These are phyloP conservation scores for Fremontodendron californicum DNA, from an alignment of 345 rosid species.

Conservation along the genomic window DNA sequence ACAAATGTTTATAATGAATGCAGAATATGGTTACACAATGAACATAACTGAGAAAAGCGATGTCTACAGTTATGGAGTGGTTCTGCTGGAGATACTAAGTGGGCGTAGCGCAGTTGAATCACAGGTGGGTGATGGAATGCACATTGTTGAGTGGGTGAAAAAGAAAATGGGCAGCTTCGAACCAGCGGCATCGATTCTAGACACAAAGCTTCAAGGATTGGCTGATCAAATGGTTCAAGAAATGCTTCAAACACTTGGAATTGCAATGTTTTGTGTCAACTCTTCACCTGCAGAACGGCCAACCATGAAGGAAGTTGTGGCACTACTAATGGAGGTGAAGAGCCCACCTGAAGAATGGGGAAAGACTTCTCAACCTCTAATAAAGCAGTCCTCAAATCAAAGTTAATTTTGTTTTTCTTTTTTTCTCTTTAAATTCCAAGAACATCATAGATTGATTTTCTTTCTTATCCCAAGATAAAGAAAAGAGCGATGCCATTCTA, in stretches of 20 bases:
- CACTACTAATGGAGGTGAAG: constrained; percentile 85
- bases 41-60: constrained; percentile 96
- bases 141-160: constrained; percentile 96
- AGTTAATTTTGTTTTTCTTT: constrained; percentile 23
- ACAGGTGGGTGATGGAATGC: constrained; percentile 66
- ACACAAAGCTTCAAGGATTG: constrained; percentile 70
- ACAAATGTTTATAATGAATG: constrained; percentile 12
- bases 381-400: constrained; percentile 69
- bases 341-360: constrained; percentile 89
- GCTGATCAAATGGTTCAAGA: constrained; percentile 92
- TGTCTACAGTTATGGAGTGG: constrained; percentile 89
- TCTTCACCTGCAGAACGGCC: constrained; percentile 84
- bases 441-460: constrained; percentile 18
- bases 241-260: constrained; percentile 91
- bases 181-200: constrained; percentile 70
- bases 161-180: constrained; percentile 97
- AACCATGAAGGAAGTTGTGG: constrained; percentile 93
- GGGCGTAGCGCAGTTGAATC: constrained; percentile 80
- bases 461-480: constrained; percentile 21
- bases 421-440: not conserved
- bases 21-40: constrained; percentile 96
- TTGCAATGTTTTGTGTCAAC: constrained; percentile 95
- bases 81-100: constrained; percentile 78
- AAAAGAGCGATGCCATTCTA: no score
- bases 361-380: constrained; percentile 81